Evolutionary conservation across 208 protist species (phyloP), one percentile per base, ranked within the genome.

Genomic region (Trypanosoma avium): DNA sequence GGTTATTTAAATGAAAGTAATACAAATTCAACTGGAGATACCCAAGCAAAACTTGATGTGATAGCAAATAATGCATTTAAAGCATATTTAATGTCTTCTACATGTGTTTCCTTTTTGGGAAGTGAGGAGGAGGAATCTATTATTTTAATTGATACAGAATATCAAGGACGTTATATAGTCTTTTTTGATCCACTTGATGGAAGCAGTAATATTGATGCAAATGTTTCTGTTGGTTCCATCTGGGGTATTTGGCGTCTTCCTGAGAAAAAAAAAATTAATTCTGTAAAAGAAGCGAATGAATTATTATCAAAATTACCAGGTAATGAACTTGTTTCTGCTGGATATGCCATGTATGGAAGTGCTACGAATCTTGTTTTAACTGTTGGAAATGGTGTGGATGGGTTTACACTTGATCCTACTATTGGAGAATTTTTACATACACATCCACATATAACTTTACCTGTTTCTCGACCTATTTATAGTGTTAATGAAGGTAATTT

Each of bases 341-440:
- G 96, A 21, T 99, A 99, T 70, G 86, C 88, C 50, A 92, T 99
- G 81, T 99, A 99, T 78, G 95, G 95, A 33, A 90, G 81, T 30
- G 92, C 95, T 27, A 98, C 96, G 15, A 92, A 92, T 65, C 82
- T 99, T 19, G 89, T 99, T 7, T 30, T 98, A 17, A 97, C 94
- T 22, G 90, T 73, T 13, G 95, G 94, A 8, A 61, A 93, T 61
- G 94, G 92, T 19, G 97, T 97, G 19, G 73, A 96, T 60, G 89
- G 93, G 40, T 99, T 98, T 79, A 98, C 97, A 9, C 84, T 99
- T 8, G 97, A 99, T 79, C 77, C 94, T 2, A 87, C 79, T 46
- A 81, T 97, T 43, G 98, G 98, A 42, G 98, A 99, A 74, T 99
- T 99, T 70, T 82, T 99, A 21, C 81, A 98, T 4, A 99, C 98